These are phyloP conservation scores for Nectriaceae sp. DNA, from an alignment of 2,329 filamentous ascomycete species.

Conservation along the genomic window DNA sequence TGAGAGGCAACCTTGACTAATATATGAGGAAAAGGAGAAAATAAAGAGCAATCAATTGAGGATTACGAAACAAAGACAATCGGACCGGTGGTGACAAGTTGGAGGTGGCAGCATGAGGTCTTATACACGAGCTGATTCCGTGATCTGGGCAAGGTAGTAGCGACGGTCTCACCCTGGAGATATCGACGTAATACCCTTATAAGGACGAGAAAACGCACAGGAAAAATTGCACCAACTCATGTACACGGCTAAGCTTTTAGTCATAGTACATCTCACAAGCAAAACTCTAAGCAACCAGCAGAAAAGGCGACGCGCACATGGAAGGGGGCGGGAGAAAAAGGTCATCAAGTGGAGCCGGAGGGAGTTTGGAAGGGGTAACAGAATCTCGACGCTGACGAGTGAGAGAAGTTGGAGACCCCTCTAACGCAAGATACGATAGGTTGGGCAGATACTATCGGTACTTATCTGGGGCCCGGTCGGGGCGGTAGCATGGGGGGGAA, in stretches of 20 bases:
- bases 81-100: neutral
- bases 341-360: conserved; percentile 32
- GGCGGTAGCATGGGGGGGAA: neutral
- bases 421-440: neutral
- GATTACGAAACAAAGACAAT: neutral
- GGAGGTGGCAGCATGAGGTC: neutral
- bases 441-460: neutral
- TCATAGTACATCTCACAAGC: no score
- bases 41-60: neutral
- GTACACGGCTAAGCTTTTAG: no score
- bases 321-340: conserved; percentile 12
- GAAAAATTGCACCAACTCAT: no score
- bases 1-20: neutral
- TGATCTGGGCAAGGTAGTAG: no score
- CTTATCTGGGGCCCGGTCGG: neutral
- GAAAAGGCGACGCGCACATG: neutral
- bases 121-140: no score
- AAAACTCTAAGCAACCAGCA: neutral
- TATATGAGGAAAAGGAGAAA: neutral
- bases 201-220: no score
- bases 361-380: conserved; percentile 33
- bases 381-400: conserved; percentile 31
- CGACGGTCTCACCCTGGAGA: no score
- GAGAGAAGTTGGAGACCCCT: neutral
- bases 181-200: no score